phyloP scores from a whole-genome alignment of 1,284 basidiomycete genomes.

The Mrakiaceae sp. region DNA sequence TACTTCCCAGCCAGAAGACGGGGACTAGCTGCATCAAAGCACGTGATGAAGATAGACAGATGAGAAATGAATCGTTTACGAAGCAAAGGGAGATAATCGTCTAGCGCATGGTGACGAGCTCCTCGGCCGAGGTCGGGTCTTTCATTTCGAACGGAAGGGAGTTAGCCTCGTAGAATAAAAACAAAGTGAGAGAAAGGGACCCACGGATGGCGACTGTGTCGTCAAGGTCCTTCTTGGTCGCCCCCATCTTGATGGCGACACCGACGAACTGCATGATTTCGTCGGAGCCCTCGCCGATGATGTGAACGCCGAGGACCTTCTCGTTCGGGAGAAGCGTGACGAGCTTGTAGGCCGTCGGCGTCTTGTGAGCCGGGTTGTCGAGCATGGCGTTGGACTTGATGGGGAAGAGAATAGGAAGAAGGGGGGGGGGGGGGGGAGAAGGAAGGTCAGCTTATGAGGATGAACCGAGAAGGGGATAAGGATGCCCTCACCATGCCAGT shows the following conservation, averaged over 20 bases:
- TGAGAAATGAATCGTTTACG: neutral
- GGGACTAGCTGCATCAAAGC: neutral
- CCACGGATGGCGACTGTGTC: constrained; percentile 75
- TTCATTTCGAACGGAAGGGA: neutral
- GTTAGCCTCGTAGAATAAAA: neutral
- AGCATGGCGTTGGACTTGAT: constrained; percentile 68
- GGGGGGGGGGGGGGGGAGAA: neutral
- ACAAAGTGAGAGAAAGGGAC: constrained; percentile 15
- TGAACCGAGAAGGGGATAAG: neutral
- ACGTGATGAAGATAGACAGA: neutral
- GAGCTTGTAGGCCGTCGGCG: constrained; percentile 88
- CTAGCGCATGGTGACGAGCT: constrained; percentile 20
- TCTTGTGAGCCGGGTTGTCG: constrained; percentile 66
- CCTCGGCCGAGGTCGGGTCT: constrained; percentile 36
- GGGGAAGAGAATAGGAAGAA: constrained; percentile 2
- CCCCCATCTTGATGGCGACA: constrained; percentile 92
- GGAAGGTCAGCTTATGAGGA: neutral
- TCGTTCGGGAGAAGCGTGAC: constrained; percentile 77
- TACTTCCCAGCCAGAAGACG: neutral
- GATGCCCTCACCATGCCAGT: constrained; percentile 25
- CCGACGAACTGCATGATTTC: constrained; percentile 75
- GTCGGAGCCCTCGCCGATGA: constrained; percentile 80
- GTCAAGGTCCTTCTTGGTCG: constrained; percentile 71
- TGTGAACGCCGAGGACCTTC: constrained; percentile 83
- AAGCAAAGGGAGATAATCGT: neutral